These are phyloP conservation scores for Phialemoniopsis sp. DNA, from an alignment of 2,329 filamentous ascomycete species.

Conservation along the genomic window DNA sequence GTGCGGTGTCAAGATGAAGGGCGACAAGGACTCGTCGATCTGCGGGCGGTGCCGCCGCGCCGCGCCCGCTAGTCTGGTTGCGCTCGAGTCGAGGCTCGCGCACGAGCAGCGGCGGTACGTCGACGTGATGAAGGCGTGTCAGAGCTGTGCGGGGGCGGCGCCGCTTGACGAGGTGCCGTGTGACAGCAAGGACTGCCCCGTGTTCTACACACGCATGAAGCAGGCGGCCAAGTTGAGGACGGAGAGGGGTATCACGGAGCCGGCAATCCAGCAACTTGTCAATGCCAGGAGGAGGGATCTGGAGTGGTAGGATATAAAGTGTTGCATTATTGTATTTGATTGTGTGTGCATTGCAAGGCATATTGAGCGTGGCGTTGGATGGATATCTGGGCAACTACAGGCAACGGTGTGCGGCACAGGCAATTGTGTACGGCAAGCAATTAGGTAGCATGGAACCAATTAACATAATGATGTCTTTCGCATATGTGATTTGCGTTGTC, in stretches of 20 bases:
- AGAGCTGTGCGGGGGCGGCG: slow-evolving; percentile 71
- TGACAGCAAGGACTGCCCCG: slow-evolving; percentile 87
- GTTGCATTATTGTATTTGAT: no score
- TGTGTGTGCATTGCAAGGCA: no score
- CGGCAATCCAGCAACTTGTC: slow-evolving; percentile 26
- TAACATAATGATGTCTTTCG: no score
- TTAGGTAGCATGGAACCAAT: no score
- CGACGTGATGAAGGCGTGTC: slow-evolving; percentile 69
- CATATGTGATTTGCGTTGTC: no score
- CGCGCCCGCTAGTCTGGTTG: slow-evolving; percentile 57
- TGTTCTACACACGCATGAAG: slow-evolving; percentile 77
- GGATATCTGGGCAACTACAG: no score
- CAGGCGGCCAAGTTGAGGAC: slow-evolving; percentile 45
- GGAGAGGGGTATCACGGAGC: slow-evolving; percentile 30
- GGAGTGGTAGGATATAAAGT: slow-evolving; percentile 23
- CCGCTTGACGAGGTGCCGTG: slow-evolving; percentile 77
- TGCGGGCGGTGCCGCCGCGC: slow-evolving; percentile 54
- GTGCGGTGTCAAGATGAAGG: slow-evolving; percentile 56
- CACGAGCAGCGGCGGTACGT: slow-evolving; percentile 58
- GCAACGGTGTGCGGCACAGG: no score
- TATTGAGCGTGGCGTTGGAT: no score
- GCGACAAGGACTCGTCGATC: slow-evolving; percentile 33
- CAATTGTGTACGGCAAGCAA: no score
- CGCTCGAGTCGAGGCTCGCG: slow-evolving; percentile 58
- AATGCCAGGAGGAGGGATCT: slow-evolving; percentile 19